Base-by-base conservation (phyloP, 1,284 basidiomycete genomes). In the Dichomitus squalens region DNA sequence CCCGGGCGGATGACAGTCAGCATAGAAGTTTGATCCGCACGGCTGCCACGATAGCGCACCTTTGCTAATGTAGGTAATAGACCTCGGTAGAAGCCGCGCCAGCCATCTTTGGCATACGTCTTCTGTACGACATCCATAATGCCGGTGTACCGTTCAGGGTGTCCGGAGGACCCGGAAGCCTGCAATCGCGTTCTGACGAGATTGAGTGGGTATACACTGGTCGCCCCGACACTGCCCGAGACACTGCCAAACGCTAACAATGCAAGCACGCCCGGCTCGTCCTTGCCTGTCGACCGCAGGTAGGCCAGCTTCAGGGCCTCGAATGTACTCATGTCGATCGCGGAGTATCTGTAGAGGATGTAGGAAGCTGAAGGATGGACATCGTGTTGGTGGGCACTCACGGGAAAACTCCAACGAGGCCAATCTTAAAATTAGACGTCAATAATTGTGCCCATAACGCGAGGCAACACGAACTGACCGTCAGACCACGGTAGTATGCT, bases 311-410 rank as follows among this genome's bases (percentile, higher is more conserved):
- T 96, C 49, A 96, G 83, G 5, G 92, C 92, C 76, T 96, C 94
- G 58, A 95, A 96, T 0, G 94, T 95, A 67, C 91, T 93, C 94
- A 96, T 95, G 73, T 96, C 94, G 63, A 96, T 96, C 7, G 94
- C 94, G 20, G 90, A 90, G 72, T 91, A 91, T 58, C 87, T 89
- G 57, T n/a, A 23, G 20, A 16, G 33, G 1, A 35, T 33, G 63
- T 29, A 51, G 56, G 59, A 53, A 35, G 8, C 31, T 41, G 31
- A 11, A 18, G 55, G 14, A 58, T 49, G 34, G 23, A 41, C 52
- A 40, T 60, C 54, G 49, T 55, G 38, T 51, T 54, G 20, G 35
- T 34, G 49, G 51, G 75, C 36, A 36, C 87, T 55, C 82, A 94
- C 79, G 92, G 94, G 74, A 96, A 96, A 38, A 96, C 93, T 34